These are phyloP conservation scores for Butyriboletus loyo DNA, from an alignment of 768 basidiomycete genomes.

Conservation along the genomic window DNA sequence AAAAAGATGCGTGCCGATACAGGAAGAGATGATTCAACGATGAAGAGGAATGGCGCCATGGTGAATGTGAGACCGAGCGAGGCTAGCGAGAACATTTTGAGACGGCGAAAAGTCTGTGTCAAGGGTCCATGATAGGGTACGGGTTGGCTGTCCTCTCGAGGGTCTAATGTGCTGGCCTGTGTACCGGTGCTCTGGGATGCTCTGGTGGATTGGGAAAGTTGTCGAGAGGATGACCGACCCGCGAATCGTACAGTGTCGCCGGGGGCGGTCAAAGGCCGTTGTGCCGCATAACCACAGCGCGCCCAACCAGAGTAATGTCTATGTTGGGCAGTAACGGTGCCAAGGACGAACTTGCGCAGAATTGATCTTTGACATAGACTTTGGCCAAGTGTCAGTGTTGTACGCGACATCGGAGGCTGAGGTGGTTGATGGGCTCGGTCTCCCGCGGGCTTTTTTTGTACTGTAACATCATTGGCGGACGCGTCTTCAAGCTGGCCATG, in stretches of 20 bases:
- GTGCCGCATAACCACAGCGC: background rate
- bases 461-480: conserved; percentile 1
- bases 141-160: conserved; percentile 4
- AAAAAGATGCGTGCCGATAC: conserved; percentile 63
- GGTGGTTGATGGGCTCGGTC: background rate
- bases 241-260: background rate
- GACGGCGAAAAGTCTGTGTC: conserved; percentile 63
- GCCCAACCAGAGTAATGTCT: conserved; percentile 5
- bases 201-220: conserved; percentile 12
- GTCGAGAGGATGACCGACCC: background rate
- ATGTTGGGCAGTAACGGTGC: background rate
- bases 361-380: conserved; percentile 14
- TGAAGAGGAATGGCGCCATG: conserved; percentile 77
- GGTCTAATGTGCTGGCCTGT: conserved; percentile 1
- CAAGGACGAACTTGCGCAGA: conserved; percentile 5
- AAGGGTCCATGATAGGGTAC: conserved; percentile 69
- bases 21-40: conserved; percentile 77
- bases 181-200: background rate
- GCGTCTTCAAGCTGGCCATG: conserved; percentile 42
- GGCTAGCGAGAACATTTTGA: conserved; percentile 81
- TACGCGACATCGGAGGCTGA: conserved; percentile 5
- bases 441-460: background rate
- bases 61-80: conserved; percentile 67
- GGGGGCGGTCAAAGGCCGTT: background rate
- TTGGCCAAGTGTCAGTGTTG: conserved; percentile 8